Conservation (phyloP, 352 stramenopile species). For the Globisporangium orthogonon region DNA sequence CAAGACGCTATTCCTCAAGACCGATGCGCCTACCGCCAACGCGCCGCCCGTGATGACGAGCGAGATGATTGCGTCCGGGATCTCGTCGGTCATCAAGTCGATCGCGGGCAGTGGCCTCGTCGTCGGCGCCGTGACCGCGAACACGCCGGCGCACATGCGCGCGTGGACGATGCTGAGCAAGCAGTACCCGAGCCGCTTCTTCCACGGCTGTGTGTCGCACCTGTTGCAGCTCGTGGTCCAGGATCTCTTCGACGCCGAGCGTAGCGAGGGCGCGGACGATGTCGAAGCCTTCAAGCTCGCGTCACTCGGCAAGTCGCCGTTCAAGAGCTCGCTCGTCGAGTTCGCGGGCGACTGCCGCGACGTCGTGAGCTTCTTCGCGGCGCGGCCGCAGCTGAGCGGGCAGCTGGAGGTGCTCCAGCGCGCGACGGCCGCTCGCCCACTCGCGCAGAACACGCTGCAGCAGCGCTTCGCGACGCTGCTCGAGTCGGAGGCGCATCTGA, state of each 20-base stretch:
- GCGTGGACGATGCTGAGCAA: constrained; percentile 1
- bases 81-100: background rate
- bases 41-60: background rate
- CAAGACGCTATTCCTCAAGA: constrained; percentile 2
- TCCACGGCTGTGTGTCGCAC: constrained; percentile 1
- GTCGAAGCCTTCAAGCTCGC: background rate
- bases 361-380: background rate
- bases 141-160: constrained; percentile 1
- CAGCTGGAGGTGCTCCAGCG: background rate
- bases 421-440: background rate
- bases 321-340: constrained; percentile 2
- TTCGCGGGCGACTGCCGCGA: constrained; percentile 1
- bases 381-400: background rate
- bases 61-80: background rate
- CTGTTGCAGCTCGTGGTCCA: background rate
- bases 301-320: constrained; percentile 3
- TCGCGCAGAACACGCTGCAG: background rate
- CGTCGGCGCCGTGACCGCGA: background rate
- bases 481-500: background rate
- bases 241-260: constrained; percentile 2
- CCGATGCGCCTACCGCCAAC: background rate
- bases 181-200: constrained; percentile 1
- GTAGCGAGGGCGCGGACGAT: background rate
- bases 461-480: background rate
- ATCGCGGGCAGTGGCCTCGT: background rate